Conservation (phyloP, 2,329 filamentous ascomycete genomes). For the Ceratocystis cubensis region DNA sequence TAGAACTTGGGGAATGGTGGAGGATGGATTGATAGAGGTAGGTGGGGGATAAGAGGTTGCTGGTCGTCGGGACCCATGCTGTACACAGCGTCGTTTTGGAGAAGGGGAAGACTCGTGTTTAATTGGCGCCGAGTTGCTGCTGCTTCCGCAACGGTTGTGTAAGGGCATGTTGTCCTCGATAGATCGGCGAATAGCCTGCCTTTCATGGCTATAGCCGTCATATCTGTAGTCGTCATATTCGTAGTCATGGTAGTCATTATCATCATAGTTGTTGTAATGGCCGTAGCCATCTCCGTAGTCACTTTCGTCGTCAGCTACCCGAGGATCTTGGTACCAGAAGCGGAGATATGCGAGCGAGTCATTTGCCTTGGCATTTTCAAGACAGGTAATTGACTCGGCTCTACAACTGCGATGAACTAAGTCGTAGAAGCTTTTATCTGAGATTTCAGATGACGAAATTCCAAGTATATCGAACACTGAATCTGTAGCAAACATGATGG, state of each 20-base stretch:
- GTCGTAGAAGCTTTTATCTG: constrained; percentile 73
- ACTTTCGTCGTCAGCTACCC: constrained; percentile 33
- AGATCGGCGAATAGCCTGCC: neutral
- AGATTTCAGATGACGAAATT: constrained; percentile 53
- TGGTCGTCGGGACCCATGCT: constrained; percentile 7
- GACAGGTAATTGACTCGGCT: constrained; percentile 59
- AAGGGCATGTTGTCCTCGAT: neutral
- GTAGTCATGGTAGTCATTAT: constrained; percentile 24
- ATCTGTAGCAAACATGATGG: constrained; percentile 76
- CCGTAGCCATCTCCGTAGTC: constrained; percentile 38
- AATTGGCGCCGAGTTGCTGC: neutral
- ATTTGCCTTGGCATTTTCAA: constrained; percentile 79
- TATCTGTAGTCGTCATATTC: constrained; percentile 24
- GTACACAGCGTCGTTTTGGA: constrained; percentile 13
- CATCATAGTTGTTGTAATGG: constrained; percentile 30
- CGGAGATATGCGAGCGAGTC: constrained; percentile 83
- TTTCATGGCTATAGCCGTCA: constrained; percentile 16
- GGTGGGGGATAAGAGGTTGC: constrained; percentile 18
- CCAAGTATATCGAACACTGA: constrained; percentile 65
- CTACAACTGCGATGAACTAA: constrained; percentile 71
- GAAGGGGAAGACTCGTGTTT: constrained; percentile 16
- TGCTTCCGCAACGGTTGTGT: neutral
- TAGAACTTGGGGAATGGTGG: constrained; percentile 15
- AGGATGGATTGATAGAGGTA: constrained; percentile 15
- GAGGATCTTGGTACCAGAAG: constrained; percentile 69